phyloP scores from a whole-genome alignment of 2,329 filamentous ascomycete genomes.

The Bipolaris cookei region DNA sequence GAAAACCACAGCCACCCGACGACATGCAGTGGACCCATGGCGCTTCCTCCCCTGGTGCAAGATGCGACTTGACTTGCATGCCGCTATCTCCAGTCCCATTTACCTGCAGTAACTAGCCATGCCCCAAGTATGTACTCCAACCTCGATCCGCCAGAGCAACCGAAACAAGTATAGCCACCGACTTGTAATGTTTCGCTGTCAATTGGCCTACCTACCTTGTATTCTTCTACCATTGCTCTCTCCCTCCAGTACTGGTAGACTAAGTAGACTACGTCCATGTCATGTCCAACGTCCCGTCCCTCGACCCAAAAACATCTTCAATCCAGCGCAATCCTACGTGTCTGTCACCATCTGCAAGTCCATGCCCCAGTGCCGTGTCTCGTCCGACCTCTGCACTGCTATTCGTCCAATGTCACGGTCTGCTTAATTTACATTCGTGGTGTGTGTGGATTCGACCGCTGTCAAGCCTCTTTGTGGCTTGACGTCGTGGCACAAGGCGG shows the following conservation, averaged over 20 bases:
- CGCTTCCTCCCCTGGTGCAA: constrained; percentile 10
- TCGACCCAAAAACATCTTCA: background rate
- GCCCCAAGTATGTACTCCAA: background rate
- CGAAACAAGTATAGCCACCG: background rate
- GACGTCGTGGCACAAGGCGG: constrained; percentile 6
- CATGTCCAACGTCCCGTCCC: background rate
- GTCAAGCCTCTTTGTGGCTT: constrained; percentile 20
- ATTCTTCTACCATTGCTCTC: background rate
- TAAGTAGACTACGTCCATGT: background rate
- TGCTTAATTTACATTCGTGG: constrained; percentile 16
- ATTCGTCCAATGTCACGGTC: constrained; percentile 16
- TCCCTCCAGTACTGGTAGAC: no score
- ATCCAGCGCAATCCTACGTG: constrained; percentile 15
- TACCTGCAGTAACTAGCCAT: background rate
- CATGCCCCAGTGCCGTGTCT: constrained; percentile 17
- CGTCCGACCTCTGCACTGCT: constrained; percentile 4
- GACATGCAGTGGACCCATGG: constrained; percentile 17
- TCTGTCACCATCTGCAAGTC: constrained; percentile 17
- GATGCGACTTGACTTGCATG: constrained; percentile 13
- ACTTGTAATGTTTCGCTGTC: background rate
- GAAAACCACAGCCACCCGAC: background rate
- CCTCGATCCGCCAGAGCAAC: background rate
- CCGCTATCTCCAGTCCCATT: constrained; percentile 1
- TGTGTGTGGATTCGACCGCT: background rate
- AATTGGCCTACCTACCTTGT: background rate